Percentiles rank a stretch among this genome's conserved stretches.
These are phyloP conservation scores for Lasiodiplodia hormozganensis DNA, from an alignment of 2,329 filamentous ascomycete genomes.

Conservation along the genomic window DNA sequence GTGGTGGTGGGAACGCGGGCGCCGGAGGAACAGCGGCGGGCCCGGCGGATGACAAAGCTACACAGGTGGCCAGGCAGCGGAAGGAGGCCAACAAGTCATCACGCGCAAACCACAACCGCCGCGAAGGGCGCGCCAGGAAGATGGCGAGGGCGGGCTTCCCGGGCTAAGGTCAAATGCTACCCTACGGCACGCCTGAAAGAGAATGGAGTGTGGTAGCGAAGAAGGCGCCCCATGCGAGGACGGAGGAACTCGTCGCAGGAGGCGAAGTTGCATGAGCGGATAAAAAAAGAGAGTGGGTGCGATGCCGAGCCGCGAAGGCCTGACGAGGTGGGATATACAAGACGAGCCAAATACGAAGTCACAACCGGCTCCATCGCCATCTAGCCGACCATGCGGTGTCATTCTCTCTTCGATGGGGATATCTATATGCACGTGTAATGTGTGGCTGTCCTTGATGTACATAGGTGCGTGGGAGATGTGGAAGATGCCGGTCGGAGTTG, in stretches of 20 bases:
- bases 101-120: constrained; percentile 84
- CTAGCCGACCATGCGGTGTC: neutral
- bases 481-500: neutral
- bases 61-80: constrained; percentile 71
- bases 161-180: constrained; percentile 37
- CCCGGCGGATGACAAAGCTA: constrained; percentile 71
- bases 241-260: constrained; percentile 16
- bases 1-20: constrained; percentile 45
- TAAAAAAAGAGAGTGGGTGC: neutral
- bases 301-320: neutral
- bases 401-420: neutral
- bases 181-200: neutral
- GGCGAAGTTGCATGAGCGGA: constrained; percentile 6
- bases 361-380: neutral
- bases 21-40: constrained; percentile 68
- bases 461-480: neutral
- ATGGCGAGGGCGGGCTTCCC: constrained; percentile 64
- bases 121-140: constrained; percentile 71
- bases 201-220: neutral
- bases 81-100: constrained; percentile 87
- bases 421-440: neutral
- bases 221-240: neutral
- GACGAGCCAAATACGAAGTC: constrained; percentile 1
- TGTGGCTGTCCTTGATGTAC: neutral
- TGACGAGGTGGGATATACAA: constrained; percentile 1